Percentiles rank a stretch among this genome's conserved stretches.
These are phyloP conservation scores for Ganoderma lingzhi DNA, from an alignment of 1,284 basidiomycete species.

Conservation along the genomic window DNA sequence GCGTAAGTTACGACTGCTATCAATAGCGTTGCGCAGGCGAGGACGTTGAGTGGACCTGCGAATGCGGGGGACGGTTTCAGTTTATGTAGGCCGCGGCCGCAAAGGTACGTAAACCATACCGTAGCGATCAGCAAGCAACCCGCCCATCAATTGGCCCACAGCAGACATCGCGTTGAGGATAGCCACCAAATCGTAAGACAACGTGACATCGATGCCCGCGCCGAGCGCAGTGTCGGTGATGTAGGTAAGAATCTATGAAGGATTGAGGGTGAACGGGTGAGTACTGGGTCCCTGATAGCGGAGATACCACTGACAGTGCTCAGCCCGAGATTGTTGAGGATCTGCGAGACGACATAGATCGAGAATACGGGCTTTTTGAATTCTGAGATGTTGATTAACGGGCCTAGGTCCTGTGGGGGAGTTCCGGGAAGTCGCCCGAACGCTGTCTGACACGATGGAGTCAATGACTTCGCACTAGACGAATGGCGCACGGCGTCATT, in stretches of 20 bases:
- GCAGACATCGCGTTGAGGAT: constrained; percentile 52
- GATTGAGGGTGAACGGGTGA: not conserved
- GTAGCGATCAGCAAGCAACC: constrained; percentile 46
- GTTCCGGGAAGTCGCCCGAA: not conserved
- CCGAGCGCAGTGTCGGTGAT: constrained; percentile 9
- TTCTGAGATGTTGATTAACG: not conserved
- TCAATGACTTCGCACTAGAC: not conserved
- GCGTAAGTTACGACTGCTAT: constrained; percentile 59
- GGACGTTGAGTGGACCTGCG: constrained; percentile 58
- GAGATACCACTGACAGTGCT: not conserved
- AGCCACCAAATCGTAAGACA: constrained; percentile 53
- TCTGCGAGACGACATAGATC: not conserved
- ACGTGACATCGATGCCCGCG: constrained; percentile 43
- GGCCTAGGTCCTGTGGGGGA: not conserved
- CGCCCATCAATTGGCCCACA: constrained; percentile 49
- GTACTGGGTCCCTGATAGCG: not conserved
- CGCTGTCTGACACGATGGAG: not conserved
- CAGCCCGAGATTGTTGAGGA: not conserved
- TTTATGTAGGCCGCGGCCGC: not conserved
- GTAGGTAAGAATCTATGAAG: not conserved
- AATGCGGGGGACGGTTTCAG: not conserved
- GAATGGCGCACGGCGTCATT: not conserved
- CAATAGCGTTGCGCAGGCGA: constrained; percentile 56
- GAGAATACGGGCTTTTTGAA: not conserved
- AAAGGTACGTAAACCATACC: not conserved